phyloP scores from a whole-genome alignment of 768 basidiomycete genomes.

The Tubosaeta sp. region DNA sequence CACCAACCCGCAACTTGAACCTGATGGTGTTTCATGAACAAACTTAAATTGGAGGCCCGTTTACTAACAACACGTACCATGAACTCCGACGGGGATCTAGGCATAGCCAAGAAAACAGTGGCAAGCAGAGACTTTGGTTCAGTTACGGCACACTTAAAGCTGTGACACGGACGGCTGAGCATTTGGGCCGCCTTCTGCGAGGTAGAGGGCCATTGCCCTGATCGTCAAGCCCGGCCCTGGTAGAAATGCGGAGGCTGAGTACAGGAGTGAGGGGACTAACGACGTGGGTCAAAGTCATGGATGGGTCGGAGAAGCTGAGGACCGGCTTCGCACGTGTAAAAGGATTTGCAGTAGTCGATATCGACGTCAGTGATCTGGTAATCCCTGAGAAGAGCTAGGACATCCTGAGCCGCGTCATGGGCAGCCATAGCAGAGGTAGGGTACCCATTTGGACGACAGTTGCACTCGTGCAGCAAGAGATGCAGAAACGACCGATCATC shows the following conservation, averaged over 20 bases:
- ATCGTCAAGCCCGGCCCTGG: conserved; percentile 26
- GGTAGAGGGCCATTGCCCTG: conserved; percentile 29
- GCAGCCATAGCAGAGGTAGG: not conserved
- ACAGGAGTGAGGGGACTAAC: conserved; percentile 28
- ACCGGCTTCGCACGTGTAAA: not conserved
- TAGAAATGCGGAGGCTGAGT: conserved; percentile 33
- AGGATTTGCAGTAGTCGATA: not conserved
- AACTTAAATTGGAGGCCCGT: no score
- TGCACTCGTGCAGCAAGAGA: no score
- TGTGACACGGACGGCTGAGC: no score
- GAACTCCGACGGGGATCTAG: no score
- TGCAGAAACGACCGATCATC: no score
- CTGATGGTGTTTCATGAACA: no score
- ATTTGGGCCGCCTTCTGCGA: conserved; percentile 33
- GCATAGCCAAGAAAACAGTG: no score
- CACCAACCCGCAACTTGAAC: no score
- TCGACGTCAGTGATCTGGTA: not conserved
- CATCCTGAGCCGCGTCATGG: not conserved
- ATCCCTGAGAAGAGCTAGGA: not conserved
- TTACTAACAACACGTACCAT: no score
- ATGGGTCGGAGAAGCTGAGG: not conserved
- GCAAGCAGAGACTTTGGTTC: no score
- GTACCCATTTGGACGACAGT: no score
- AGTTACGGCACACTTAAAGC: no score
- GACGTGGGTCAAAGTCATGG: not conserved